phyloP scores from a whole-genome alignment of 768 basidiomycete genomes.

The Lentinula sp. region DNA sequence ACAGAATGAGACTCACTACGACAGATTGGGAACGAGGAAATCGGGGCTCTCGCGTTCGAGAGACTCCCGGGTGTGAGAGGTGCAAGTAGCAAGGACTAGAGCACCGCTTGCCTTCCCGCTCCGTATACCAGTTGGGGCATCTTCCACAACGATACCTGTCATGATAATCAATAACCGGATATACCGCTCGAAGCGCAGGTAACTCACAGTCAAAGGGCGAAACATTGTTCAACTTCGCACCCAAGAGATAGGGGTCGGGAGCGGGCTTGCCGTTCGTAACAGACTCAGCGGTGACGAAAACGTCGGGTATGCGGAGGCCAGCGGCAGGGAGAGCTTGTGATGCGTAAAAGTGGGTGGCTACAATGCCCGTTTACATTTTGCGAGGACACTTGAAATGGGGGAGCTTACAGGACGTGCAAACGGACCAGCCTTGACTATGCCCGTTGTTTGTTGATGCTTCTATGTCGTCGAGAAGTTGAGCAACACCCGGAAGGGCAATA shows the following conservation, averaged over 20 bases:
- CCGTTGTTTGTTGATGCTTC: constrained; percentile 2
- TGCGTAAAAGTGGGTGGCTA: constrained; percentile 53
- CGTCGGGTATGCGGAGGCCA: constrained; percentile 38
- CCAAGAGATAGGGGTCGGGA: constrained; percentile 67
- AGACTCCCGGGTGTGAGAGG: constrained; percentile 49
- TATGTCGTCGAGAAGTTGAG: constrained; percentile 6
- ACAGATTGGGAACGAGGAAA: constrained; percentile 48
- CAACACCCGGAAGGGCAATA: constrained; percentile 7
- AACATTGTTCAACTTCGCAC: constrained; percentile 44
- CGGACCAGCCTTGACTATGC: constrained; percentile 9
- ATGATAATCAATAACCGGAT: background rate
- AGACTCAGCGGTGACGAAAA: constrained; percentile 53
- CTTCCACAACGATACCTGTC: constrained; percentile 57
- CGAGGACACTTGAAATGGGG: background rate
- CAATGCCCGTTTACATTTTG: background rate
- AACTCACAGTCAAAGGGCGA: constrained; percentile 32
- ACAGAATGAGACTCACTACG: constrained; percentile 29
- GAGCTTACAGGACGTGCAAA: constrained; percentile 11
- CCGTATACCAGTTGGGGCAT: constrained; percentile 60
- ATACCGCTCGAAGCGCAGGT: background rate
- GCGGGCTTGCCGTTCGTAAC: constrained; percentile 57
- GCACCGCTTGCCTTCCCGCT: constrained; percentile 59
- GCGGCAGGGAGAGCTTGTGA: constrained; percentile 48
- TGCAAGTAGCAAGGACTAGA: constrained; percentile 57
- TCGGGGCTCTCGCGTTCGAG: constrained; percentile 38